Evolutionary conservation across 257 asterid species (phyloP).

Genomic region (Penstemon newberryi): DNA sequence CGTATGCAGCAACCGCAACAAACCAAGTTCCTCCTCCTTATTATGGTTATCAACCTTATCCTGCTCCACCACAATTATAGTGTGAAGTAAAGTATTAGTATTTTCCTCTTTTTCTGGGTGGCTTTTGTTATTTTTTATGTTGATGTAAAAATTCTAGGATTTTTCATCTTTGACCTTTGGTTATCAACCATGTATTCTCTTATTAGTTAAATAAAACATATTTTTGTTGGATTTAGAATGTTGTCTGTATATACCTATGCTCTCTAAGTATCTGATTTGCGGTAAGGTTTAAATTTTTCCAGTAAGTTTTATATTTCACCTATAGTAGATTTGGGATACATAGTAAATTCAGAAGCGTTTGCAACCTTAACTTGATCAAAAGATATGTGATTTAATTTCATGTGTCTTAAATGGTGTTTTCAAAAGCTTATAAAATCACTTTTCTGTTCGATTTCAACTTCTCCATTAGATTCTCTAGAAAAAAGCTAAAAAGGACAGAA

Average conservation of each 20-base stretch:
- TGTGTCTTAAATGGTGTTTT: too few relatives aligned
- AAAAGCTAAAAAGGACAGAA: too few relatives aligned
- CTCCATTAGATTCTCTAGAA: too few relatives aligned
- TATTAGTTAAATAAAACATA: not conserved
- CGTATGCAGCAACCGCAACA: constrained; percentile 36
- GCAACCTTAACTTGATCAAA: too few relatives aligned
- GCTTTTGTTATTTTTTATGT: not conserved
- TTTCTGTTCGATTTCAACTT: too few relatives aligned
- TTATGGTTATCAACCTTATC: constrained; percentile 48
- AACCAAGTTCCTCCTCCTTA: constrained; percentile 41
- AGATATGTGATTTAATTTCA: too few relatives aligned
- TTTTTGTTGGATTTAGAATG: not conserved
- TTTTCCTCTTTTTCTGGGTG: not conserved
- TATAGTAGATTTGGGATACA: not conserved
- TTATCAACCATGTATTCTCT: not conserved
- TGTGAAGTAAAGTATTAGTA: not conserved
- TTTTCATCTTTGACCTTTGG: not conserved
- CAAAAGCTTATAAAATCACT: too few relatives aligned
- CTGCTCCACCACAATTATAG: constrained; percentile 35
- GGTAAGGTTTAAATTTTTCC: too few relatives aligned
- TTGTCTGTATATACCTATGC: not conserved
- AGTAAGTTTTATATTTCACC: too few relatives aligned
- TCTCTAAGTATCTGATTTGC: not conserved
- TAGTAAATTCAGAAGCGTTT: not conserved
- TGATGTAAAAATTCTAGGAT: not conserved